Conservation (phyloP, 352 stramenopile species). For the Pythium coloratum region DNA sequence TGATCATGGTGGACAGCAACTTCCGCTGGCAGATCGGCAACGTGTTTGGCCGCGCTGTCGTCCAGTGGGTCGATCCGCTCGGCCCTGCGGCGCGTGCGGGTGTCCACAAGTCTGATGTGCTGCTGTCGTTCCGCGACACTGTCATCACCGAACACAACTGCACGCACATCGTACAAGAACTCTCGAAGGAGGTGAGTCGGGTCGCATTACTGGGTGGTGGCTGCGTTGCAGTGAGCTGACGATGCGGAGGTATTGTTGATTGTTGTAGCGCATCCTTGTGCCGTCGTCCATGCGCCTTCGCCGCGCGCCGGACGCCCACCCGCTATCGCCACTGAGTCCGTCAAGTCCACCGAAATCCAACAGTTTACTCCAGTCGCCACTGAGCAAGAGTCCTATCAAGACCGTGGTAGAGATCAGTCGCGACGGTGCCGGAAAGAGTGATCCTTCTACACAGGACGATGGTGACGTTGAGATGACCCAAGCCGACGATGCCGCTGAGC, state of each 20-base stretch:
- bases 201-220: not conserved
- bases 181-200: conserved; percentile 68
- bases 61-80: conserved; percentile 69
- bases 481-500: conserved; percentile 25
- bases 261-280: conserved; percentile 50
- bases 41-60: conserved; percentile 81
- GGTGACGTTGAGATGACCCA: conserved; percentile 68
- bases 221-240: not conserved
- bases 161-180: conserved; percentile 66
- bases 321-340: conserved; percentile 15
- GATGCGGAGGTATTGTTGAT: conserved; percentile 1
- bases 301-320: conserved; percentile 56
- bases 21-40: conserved; percentile 85
- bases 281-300: conserved; percentile 72
- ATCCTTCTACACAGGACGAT: conserved; percentile 36
- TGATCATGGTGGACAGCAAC: conserved; percentile 71
- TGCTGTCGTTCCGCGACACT: conserved; percentile 72
- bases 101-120: conserved; percentile 84
- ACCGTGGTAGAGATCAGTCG: conserved; percentile 14
- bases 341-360: conserved; percentile 19
- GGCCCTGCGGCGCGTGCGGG: conserved; percentile 66
- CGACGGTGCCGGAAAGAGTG: conserved; percentile 12
- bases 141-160: conserved; percentile 81
- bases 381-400: conserved; percentile 28
- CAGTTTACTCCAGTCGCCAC: not conserved